Percentiles rank a stretch among this genome's conserved stretches.
Evolutionary conservation across 2,329 filamentous ascomycete genomes (phyloP).

Genomic region (Diaporthe sp.): DNA sequence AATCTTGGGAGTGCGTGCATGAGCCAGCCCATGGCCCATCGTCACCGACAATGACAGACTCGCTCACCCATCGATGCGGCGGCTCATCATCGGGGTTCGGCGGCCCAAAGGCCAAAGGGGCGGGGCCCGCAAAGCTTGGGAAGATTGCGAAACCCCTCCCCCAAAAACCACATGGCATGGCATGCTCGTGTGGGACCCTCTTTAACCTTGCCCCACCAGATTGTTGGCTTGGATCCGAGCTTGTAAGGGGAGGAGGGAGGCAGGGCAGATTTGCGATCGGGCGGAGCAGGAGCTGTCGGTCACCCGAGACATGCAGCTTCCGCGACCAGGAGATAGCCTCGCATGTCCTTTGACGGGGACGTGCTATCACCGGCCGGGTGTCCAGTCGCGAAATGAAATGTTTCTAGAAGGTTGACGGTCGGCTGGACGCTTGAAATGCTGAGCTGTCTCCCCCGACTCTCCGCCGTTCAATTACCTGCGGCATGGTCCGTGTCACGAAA

Average conservation of each 20-base stretch:
- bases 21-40: constrained; percentile 16
- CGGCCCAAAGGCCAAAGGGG: constrained; percentile 15
- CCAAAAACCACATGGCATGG: constrained; percentile 30
- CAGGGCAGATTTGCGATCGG: neutral
- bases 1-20: constrained; percentile 16
- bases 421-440: neutral
- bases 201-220: constrained; percentile 13
- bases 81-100: constrained; percentile 29
- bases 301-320: neutral
- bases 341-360: neutral
- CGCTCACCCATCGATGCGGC: neutral
- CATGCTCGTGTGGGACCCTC: constrained; percentile 25
- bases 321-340: neutral
- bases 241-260: neutral
- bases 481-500: constrained; percentile 7
- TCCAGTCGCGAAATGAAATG: neutral
- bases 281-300: neutral
- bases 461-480: neutral
- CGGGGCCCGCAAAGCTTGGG: neutral
- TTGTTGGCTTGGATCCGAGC: constrained; percentile 23
- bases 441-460: neutral
- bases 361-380: too few species aligned
- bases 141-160: constrained; percentile 15
- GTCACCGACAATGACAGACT: neutral
- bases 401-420: neutral